Percentiles rank a stretch among this genome's conserved stretches.
These are phyloP conservation scores for Marchantia polymorpha DNA, from an alignment of 225 moss, liverwort and hornwort species.

Conservation along the genomic window DNA sequence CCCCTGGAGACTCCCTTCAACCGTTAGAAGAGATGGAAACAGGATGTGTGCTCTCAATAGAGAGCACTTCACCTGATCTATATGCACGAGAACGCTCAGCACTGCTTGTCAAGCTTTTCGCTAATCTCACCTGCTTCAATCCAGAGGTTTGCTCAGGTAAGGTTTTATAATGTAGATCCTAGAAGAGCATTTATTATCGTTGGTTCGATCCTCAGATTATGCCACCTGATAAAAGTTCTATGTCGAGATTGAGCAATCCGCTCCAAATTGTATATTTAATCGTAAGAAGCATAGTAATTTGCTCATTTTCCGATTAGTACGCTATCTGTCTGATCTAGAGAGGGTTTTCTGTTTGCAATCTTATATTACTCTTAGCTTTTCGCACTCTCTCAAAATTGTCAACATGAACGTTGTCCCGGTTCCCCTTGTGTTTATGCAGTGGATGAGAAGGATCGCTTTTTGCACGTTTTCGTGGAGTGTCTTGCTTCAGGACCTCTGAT, in stretches of 20 bases:
- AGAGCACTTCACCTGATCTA: slow-evolving; percentile 45
- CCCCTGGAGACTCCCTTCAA: slow-evolving; percentile 36
- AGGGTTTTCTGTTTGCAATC: no score
- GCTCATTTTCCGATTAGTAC: no score
- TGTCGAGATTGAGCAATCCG: background rate
- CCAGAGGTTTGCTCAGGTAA: slow-evolving; percentile 96
- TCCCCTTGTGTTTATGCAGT: slow-evolving; percentile 47
- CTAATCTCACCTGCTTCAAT: slow-evolving; percentile 94
- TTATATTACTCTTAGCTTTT: no score
- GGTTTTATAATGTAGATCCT: background rate
- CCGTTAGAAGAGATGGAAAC: slow-evolving; percentile 45
- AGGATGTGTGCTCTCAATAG: slow-evolving; percentile 53
- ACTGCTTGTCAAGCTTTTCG: slow-evolving; percentile 93
- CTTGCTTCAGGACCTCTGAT: slow-evolving; percentile 68
- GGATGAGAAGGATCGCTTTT: slow-evolving; percentile 93
- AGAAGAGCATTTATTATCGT: background rate
- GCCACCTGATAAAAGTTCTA: background rate
- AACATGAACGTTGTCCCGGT: no score
- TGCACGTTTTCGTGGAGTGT: slow-evolving; percentile 75
- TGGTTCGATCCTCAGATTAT: background rate
- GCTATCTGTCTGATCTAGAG: no score
- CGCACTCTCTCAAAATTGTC: background rate
- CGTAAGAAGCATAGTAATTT: no score
- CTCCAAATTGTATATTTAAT: background rate
- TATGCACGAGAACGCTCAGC: slow-evolving; percentile 66